These are phyloP conservation scores for Candida corydali DNA, from an alignment of 805 yeast species.

Conservation along the genomic window DNA sequence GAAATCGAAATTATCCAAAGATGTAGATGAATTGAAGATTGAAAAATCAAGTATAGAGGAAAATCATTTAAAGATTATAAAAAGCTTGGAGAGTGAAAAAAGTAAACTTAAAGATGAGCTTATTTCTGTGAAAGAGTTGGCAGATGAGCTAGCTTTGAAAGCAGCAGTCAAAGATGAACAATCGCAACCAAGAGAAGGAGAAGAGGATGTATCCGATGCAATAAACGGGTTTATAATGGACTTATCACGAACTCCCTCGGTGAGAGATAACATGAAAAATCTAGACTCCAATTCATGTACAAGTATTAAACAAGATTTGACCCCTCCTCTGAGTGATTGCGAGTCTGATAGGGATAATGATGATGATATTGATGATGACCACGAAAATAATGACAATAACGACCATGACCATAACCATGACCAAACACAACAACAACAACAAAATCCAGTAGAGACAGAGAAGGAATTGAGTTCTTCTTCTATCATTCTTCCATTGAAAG, in stretches of 20 bases:
- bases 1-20: background rate
- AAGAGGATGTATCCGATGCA: conserved; percentile 7
- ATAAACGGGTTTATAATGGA: conserved; percentile 11
- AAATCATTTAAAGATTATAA: conserved; percentile 1
- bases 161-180: background rate
- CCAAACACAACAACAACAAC: background rate
- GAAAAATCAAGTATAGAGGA: background rate
- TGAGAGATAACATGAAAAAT: conserved; percentile 6
- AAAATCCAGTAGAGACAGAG: background rate
- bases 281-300: background rate
- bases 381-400: background rate
- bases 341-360: conserved; percentile 3
- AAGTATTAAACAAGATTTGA: conserved; percentile 7
- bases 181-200: background rate
- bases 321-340: conserved; percentile 10
- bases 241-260: conserved; percentile 10
- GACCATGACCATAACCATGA: background rate
- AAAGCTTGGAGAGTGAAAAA: conserved; percentile 4
- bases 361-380: background rate
- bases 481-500: conserved; percentile 3
- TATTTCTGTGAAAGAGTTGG: background rate
- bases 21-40: conserved; percentile 2
- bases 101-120: background rate
- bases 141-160: conserved; percentile 3
- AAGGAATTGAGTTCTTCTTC: conserved; percentile 3